These are phyloP conservation scores for Endoconidiophora laricicola DNA, from an alignment of 2,329 filamentous ascomycete genomes.

Conservation along the genomic window DNA sequence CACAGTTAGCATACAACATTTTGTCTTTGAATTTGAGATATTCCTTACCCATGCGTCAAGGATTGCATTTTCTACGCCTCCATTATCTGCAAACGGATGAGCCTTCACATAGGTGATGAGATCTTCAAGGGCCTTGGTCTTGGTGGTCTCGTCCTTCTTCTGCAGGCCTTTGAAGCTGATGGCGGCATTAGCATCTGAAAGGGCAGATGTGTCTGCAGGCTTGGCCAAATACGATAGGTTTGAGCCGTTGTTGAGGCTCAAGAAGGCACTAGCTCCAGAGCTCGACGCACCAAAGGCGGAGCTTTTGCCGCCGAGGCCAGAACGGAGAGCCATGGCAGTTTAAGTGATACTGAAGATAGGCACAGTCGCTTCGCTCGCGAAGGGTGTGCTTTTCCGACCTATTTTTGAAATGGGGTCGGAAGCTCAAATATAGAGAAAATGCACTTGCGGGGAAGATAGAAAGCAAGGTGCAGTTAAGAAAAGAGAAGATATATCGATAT, in stretches of 20 bases:
- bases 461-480: no score
- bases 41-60: constrained; percentile 65
- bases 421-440: background rate
- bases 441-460: background rate
- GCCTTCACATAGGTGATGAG: constrained; percentile 47
- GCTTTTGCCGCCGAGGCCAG: constrained; percentile 6
- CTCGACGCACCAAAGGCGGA: background rate
- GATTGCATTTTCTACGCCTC: constrained; percentile 61
- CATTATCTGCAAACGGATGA: constrained; percentile 35
- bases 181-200: constrained; percentile 66
- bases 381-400: no score
- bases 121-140: constrained; percentile 79
- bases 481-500: no score
- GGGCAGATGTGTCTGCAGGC: constrained; percentile 59
- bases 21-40: background rate
- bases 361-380: no score
- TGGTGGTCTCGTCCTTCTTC: constrained; percentile 88
- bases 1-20: background rate
- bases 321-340: background rate
- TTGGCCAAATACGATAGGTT: constrained; percentile 73
- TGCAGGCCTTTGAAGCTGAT: constrained; percentile 84
- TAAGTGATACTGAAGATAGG: background rate
- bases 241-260: background rate
- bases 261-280: background rate
- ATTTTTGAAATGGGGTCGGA: background rate